Evolutionary conservation across 2,329 filamentous ascomycete genomes (phyloP), one percentile per base, ranked within the genome.

Genomic region (Nothomitra cinnamomea): DNA sequence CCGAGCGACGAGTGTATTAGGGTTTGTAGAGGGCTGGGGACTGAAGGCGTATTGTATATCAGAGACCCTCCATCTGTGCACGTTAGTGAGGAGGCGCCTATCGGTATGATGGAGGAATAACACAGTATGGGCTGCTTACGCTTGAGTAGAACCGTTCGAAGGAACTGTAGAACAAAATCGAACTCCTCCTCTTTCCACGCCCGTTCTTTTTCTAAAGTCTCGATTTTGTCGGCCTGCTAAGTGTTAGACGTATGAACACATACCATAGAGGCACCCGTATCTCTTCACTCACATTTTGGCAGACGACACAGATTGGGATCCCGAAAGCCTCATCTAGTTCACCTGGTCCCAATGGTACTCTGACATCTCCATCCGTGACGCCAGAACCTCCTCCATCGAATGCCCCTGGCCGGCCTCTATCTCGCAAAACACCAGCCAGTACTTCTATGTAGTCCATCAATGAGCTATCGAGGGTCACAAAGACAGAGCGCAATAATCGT

Each of bases 171-270:
- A 43, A 98, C 86, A 59, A 92, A 89, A 66, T 98, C 92, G 62
- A 98, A 98, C 61, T 94, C 85, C 59, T 94, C 87, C 67, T 98
- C 92, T 67, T 88, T 90, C 88, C 90, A 98, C 13, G 84, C 81
- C 56, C 89, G 82, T 51, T 87, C 89, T 65, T 86, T 87, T 68
- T 96, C 92, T 55, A 98, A 68, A 40, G 80, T 78, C 63, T 96
- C 89, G 66, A 96, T 94, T 66, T 86, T 88, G 67, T 94, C 87
- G 13, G 87, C 78, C 82, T 87, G 59, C 6, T 17, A 41, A 3
- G 5, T 4, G 41, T 52, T 24, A 51, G 48, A 32, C 21, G 55
- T 35, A 56, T 57, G 28, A 10, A 4, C 28, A 32, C n/a, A 28
- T 3, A 2, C 19, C 17, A 25, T 2, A 19, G 17, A 24, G 10